A percentile compares a stretch with the other conserved stretches of the same genome.
phyloP scores from a whole-genome alignment of 2,329 filamentous ascomycete genomes.

The Colletotrichum higginsianum region DNA sequence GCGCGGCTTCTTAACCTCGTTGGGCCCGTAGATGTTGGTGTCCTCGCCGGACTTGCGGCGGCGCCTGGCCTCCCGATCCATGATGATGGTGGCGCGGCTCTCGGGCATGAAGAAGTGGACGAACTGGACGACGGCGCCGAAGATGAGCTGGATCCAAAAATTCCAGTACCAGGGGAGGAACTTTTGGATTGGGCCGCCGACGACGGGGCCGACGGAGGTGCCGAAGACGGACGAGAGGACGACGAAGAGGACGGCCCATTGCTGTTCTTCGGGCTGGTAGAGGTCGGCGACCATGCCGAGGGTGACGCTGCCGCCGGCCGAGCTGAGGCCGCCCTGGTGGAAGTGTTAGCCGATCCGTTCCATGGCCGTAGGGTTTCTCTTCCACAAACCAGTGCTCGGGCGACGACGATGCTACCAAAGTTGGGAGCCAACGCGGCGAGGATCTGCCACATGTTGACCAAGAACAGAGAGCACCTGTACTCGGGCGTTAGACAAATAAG shows the following conservation, averaged over 20 bases:
- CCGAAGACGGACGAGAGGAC: constrained; percentile 70
- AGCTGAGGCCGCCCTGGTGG: constrained; percentile 69
- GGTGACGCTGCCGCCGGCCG: constrained; percentile 75
- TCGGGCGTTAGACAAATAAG: not conserved
- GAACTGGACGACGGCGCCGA: constrained; percentile 66
- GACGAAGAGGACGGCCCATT: constrained; percentile 73
- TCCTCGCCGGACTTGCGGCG: constrained; percentile 64
- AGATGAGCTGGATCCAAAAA: constrained; percentile 74
- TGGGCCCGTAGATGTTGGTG: constrained; percentile 58
- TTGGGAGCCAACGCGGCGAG: constrained; percentile 59
- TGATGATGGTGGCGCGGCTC: constrained; percentile 69
- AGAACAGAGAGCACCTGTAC: constrained; percentile 51
- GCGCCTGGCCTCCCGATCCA: constrained; percentile 71
- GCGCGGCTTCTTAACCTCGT: constrained; percentile 60
- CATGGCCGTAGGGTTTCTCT: too few species aligned
- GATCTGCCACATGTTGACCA: constrained; percentile 70
- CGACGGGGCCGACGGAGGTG: constrained; percentile 67
- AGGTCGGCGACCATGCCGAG: constrained; percentile 76
- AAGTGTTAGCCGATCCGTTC: not conserved
- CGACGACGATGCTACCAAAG: constrained; percentile 58
- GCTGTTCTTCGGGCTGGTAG: constrained; percentile 70
- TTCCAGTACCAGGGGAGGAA: constrained; percentile 70
- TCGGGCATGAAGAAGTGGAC: constrained; percentile 70
- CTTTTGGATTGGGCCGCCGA: constrained; percentile 67
- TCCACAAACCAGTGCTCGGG: constrained; percentile 50